Base-by-base conservation (phyloP, 1,284 basidiomycete species). In the Veloporphyrellus conicus region DNA sequence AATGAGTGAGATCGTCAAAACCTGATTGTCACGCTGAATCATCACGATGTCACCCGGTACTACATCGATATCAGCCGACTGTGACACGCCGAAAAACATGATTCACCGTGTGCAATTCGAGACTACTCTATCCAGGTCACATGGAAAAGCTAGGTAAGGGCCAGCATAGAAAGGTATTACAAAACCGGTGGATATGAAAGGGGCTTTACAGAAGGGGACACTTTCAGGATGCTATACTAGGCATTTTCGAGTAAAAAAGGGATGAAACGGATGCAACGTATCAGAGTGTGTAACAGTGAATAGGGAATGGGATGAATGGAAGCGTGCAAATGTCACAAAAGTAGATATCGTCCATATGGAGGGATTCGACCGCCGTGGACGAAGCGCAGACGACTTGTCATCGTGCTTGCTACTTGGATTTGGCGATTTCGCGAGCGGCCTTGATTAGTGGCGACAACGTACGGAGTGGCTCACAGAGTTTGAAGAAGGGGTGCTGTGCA, bases 401-500 rank as follows among this genome's bases (percentile, higher is more conserved):
- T 25, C 5, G 23, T 23, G 4, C 12, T 32, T 18, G 27, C 54
- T 53, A 75, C 60, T 85, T 84, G 64, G 78, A 79, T 74, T 87
- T 87, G 23, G 84, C 81, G 43, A 87, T 83, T 53, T 94, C 91
- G 54, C 90, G 75, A 7, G 93, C 93, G 6, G 93, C 92, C 67
- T 93, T 94, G 77, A 98, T 98, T 52, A 97, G 76, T 8, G 92
- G 92, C 9, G 89, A 77, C 49, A 98, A 73, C 28, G 92, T 93
- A 46, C 87, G 78, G 44, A 98, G 74, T 16, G 90, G 90, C 67
- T 95, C 93, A 20, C 85, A 83, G 41, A 85, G 71, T 64, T 83
- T 86, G 75, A 96, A 93, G 77, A 95, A 97, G 6, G 87, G 80
- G 68, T 95, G 91, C 81, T 90, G 23, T 15, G 9, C 14, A 16